These are phyloP conservation scores for Heliophila coronopifolia DNA, from an alignment of 441 rosid species.

Conservation along the genomic window DNA sequence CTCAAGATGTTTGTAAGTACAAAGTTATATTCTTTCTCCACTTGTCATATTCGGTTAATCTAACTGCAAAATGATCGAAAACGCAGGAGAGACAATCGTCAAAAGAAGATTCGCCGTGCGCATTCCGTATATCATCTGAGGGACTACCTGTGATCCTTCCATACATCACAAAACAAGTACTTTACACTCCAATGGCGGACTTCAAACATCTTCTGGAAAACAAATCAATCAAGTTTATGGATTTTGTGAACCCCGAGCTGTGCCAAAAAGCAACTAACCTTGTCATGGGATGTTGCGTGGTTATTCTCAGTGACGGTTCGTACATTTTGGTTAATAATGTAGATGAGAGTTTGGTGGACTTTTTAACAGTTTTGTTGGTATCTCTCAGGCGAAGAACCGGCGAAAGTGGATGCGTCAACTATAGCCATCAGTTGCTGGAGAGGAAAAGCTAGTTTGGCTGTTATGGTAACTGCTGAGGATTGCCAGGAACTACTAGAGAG, in stretches of 20 bases:
- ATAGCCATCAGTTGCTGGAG: slow-evolving; percentile 93
- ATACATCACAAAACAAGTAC: slow-evolving; percentile 72
- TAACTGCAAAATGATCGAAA: background rate
- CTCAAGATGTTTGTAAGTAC: slow-evolving; percentile 88
- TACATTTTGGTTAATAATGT: background rate
- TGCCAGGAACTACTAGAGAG: slow-evolving; percentile 74
- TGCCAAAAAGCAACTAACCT: slow-evolving; percentile 66
- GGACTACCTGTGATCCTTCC: slow-evolving; percentile 89
- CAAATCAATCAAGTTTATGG: slow-evolving; percentile 63
- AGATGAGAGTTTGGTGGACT: background rate
- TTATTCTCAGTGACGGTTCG: slow-evolving; percentile 62
- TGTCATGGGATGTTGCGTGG: slow-evolving; percentile 77
- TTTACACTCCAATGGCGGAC: slow-evolving; percentile 53
- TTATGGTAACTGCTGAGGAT: slow-evolving; percentile 79
- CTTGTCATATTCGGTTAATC: too few relatives aligned
- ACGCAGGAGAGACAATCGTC: slow-evolving; percentile 82
- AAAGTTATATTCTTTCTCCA: background rate
- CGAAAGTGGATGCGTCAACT: slow-evolving; percentile 40
- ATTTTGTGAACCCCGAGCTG: slow-evolving; percentile 60
- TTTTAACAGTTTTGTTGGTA: background rate
- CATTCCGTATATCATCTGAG: slow-evolving; percentile 88
- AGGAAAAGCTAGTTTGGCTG: slow-evolving; percentile 66
- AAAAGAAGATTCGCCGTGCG: slow-evolving; percentile 63
- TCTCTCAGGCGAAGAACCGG: slow-evolving; percentile 34
- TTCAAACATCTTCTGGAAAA: slow-evolving; percentile 75